phyloP scores from a whole-genome alignment of 2,329 filamentous ascomycete species.

The Calonectria ilicicola region DNA sequence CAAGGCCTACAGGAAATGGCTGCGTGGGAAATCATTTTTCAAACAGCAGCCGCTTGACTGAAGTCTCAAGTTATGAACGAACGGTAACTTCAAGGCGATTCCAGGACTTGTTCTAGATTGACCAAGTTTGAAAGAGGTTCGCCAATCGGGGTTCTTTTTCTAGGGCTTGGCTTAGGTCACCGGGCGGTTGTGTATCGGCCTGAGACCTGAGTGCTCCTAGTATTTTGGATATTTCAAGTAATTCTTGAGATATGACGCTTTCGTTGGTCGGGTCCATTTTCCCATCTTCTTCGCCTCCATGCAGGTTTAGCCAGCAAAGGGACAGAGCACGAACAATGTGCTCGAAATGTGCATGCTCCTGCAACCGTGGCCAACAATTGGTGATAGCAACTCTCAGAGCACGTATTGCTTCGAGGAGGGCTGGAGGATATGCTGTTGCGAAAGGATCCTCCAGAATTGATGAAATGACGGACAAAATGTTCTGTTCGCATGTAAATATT shows the following conservation, averaged over 20 bases:
- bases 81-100: neutral
- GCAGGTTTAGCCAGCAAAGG: slow-evolving; percentile 71
- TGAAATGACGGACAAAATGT: slow-evolving; percentile 75
- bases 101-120: neutral
- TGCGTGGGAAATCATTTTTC: slow-evolving; percentile 94
- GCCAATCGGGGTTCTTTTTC: slow-evolving; percentile 46
- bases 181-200: slow-evolving; percentile 18
- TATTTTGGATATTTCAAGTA: slow-evolving; percentile 34
- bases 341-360: slow-evolving; percentile 64
- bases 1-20: slow-evolving; percentile 95
- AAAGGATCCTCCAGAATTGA: slow-evolving; percentile 78
- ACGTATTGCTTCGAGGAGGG: slow-evolving; percentile 64
- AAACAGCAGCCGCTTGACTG: slow-evolving; percentile 82
- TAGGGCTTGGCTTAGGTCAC: slow-evolving; percentile 34
- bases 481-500: slow-evolving; percentile 52
- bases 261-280: neutral
- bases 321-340: slow-evolving; percentile 73
- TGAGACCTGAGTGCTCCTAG: slow-evolving; percentile 40
- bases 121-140: slow-evolving; percentile 34
- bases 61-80: neutral
- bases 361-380: slow-evolving; percentile 78
- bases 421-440: slow-evolving; percentile 62
- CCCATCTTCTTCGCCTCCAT: slow-evolving; percentile 53
- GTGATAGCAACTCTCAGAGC: slow-evolving; percentile 69
- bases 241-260: slow-evolving; percentile 25